Evolutionary conservation across 75 land plant genomes (phyloP), one percentile per base, ranked within the genome.

Genomic region (Sequoia sempervirens): DNA sequence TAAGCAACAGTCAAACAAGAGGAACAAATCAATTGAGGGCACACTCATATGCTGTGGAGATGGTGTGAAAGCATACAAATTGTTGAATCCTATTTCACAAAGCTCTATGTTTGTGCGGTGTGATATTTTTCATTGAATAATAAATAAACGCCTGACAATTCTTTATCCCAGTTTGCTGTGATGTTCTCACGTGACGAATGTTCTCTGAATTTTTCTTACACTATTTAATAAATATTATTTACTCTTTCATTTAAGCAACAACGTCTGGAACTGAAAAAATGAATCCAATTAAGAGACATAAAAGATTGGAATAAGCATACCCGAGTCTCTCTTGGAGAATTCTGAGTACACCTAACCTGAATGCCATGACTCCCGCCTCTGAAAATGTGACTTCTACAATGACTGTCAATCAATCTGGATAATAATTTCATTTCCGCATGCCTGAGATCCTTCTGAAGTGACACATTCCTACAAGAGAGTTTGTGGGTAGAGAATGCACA

Each of bases 301-400:
- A 45, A 45, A 45, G 41, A 23, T 23, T 38, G 11, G 15, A 70
- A 32, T 43, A 78, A 10, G n/a, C 45, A 43, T 78, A 78, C 80
- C 80, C 45, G 40, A 47, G 50, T 45, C 50, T 78, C 80, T n/a
- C 28, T 2, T 78, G 80, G 26, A 78, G 50, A 78, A 41, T 1
- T 52, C 41, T 78, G 80, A 20, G 50, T 52, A 45, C 80, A 41
- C 50, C 50, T 45, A n/a, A 78, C 26, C 46, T n/a, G 80, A 45
- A 78, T 41, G 80, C 32, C 80, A 78, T 78, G 50, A 12, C 45
- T 43, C 12, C 50, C 80, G n/a, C 80, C 80, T 78, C 47, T 13
- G 28, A n/a, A n/a, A 38, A n/a, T 78, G 80, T 3, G 45, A 45
- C 50, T 45, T 7, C 12, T 78, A 10, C 47, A 11, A 45, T 47